Conservation (phyloP, 1,284 basidiomycete genomes). For the Ceratobasidium papillatum region DNA sequence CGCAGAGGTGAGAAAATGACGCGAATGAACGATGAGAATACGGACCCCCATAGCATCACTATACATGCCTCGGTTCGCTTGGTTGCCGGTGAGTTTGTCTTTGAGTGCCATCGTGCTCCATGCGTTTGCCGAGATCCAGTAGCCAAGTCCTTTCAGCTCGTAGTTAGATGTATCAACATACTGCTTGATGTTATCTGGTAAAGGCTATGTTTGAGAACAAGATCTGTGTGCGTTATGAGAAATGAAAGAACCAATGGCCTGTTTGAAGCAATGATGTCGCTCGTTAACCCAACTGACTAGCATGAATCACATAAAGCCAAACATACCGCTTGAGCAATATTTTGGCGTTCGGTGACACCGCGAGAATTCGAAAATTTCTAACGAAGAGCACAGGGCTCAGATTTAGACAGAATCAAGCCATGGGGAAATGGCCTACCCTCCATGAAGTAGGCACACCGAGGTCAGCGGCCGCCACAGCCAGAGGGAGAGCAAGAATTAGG, state of each 20-base stretch:
- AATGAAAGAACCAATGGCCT: slow-evolving; percentile 20
- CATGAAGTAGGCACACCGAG: slow-evolving; percentile 22
- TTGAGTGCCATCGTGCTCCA: slow-evolving; percentile 60
- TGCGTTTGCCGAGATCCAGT: slow-evolving; percentile 62
- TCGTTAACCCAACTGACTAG: not conserved
- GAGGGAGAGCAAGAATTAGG: slow-evolving; percentile 5
- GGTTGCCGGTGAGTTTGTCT: slow-evolving; percentile 54
- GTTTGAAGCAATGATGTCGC: not conserved
- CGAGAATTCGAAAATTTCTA: slow-evolving; percentile 35
- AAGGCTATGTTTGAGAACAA: not conserved
- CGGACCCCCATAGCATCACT: slow-evolving; percentile 55
- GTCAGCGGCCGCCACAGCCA: slow-evolving; percentile 21
- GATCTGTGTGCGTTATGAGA: too few relatives aligned
- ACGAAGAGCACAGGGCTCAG: too few relatives aligned
- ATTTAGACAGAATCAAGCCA: not conserved
- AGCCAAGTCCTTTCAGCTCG: slow-evolving; percentile 51
- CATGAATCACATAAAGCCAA: not conserved
- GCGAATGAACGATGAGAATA: slow-evolving; percentile 56
- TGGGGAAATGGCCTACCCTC: slow-evolving; percentile 22
- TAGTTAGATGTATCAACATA: slow-evolving; percentile 30
- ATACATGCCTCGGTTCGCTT: slow-evolving; percentile 53
- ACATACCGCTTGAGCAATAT: slow-evolving; percentile 35
- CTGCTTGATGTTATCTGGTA: slow-evolving; percentile 35
- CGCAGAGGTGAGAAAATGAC: slow-evolving; percentile 47
- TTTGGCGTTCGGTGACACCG: slow-evolving; percentile 17